Evolutionary conservation across 768 basidiomycete species (phyloP).

Genomic region (Boletus barrowsii): DNA sequence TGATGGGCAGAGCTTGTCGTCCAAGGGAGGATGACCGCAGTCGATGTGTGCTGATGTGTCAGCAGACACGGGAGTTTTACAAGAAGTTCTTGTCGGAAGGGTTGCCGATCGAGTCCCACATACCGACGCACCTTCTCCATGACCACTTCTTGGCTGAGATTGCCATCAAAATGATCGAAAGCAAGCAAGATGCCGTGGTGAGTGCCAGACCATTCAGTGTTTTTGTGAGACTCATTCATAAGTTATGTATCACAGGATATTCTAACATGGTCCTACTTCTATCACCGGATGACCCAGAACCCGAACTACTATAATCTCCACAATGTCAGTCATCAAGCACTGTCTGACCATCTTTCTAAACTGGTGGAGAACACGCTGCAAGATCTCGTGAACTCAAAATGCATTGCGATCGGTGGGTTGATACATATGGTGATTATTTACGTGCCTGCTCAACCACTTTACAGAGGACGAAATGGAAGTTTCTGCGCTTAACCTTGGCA

Average conservation of each 20-base stretch:
- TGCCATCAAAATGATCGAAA: constrained; percentile 97
- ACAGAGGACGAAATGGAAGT: constrained; percentile 90
- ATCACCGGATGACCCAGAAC: constrained; percentile 95
- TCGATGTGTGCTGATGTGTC: constrained; percentile 95
- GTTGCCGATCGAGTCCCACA: constrained; percentile 94
- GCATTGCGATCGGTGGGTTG: constrained; percentile 77
- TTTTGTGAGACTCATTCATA: background rate
- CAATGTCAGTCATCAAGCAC: constrained; percentile 92
- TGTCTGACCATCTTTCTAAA: constrained; percentile 95
- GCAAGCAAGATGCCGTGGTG: constrained; percentile 97
- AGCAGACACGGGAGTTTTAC: constrained; percentile 97
- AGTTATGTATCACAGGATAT: constrained; percentile 60
- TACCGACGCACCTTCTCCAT: constrained; percentile 85
- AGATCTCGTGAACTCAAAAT: constrained; percentile 92
- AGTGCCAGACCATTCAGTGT: background rate
- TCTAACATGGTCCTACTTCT: constrained; percentile 98
- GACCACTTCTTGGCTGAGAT: constrained; percentile 99
- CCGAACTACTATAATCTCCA: constrained; percentile 94
- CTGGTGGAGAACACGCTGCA: constrained; percentile 90
- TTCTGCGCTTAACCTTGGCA: constrained; percentile 88
- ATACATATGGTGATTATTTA: background rate
- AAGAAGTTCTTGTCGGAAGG: constrained; percentile 98
- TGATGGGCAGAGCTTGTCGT: constrained; percentile 90
- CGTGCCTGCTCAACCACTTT: background rate
- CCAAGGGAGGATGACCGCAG: constrained; percentile 85